A percentile compares a stretch with the other conserved stretches of the same genome.
Conservation (phyloP, 2,329 filamentous ascomycete genomes). For the Balansia obtecta region DNA sequence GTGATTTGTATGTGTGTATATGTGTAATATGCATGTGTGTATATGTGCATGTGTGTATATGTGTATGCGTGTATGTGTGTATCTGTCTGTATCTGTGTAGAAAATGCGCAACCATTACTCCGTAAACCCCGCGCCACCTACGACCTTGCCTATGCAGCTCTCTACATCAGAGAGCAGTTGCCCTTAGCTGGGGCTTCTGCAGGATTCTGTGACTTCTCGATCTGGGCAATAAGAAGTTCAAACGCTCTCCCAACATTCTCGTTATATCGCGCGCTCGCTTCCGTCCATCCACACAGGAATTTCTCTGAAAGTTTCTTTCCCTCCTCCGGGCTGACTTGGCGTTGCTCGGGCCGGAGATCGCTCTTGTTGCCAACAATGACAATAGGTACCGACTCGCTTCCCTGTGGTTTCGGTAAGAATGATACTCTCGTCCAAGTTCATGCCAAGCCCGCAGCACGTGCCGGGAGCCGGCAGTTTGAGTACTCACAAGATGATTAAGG, state of each 20-base stretch:
- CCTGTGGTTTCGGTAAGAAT: constrained; percentile 34
- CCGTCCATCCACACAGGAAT: constrained; percentile 86
- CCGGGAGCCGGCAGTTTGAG: constrained; percentile 6
- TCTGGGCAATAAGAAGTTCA: constrained; percentile 85
- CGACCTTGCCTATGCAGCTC: not conserved
- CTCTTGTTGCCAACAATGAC: constrained; percentile 96
- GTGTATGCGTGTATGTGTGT: not conserved
- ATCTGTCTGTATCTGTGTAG: not conserved
- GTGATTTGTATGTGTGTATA: not conserved
- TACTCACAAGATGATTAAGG: constrained; percentile 74
- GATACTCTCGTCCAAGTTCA: too few relatives aligned
- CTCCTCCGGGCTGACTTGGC: constrained; percentile 77
- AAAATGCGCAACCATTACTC: not conserved
- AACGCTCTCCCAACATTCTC: constrained; percentile 90
- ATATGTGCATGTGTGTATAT: not conserved
- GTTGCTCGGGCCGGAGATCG: constrained; percentile 83
- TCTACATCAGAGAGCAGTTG: constrained; percentile 78
- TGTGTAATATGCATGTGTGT: not conserved
- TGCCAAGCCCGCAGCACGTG: not conserved
- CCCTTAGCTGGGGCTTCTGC: constrained; percentile 66
- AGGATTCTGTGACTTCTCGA: constrained; percentile 89
- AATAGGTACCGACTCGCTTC: constrained; percentile 82
- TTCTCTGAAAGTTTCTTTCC: constrained; percentile 76
- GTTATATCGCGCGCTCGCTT: constrained; percentile 87
- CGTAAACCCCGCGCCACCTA: not conserved